A percentile compares a stretch with the other conserved stretches of the same genome.
Conservation (phyloP, 2,329 filamentous ascomycete species). For the Neoscytalidium dimidiatum region DNA sequence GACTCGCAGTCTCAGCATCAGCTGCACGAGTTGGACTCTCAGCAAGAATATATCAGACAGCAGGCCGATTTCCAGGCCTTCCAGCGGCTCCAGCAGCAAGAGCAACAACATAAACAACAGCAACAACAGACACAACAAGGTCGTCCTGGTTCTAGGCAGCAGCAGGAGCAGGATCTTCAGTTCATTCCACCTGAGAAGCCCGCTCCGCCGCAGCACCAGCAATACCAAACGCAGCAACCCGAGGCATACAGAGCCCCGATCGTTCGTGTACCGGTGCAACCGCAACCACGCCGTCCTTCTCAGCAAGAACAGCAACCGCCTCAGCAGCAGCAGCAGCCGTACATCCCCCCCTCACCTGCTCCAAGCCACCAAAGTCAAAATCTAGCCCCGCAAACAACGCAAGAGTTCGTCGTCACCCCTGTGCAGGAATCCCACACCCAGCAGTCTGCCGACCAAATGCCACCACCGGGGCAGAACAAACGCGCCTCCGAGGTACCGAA, state of each 20-base stretch:
- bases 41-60: slow-evolving; percentile 4
- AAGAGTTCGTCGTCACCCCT: slow-evolving; percentile 8
- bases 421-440: neutral
- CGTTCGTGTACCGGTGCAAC: slow-evolving; percentile 16
- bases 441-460: slow-evolving; percentile 12
- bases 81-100: slow-evolving; percentile 34
- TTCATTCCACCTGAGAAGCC: slow-evolving; percentile 2
- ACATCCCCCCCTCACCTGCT: slow-evolving; percentile 35
- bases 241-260: slow-evolving; percentile 37
- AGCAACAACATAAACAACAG: slow-evolving; percentile 24
- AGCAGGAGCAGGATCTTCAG: slow-evolving; percentile 22
- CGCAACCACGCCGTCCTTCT: slow-evolving; percentile 9
- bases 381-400: slow-evolving; percentile 28
- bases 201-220: neutral
- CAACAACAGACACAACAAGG: slow-evolving; percentile 24
- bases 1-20: slow-evolving; percentile 35
- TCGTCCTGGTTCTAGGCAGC: slow-evolving; percentile 33
- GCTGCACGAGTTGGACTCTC: slow-evolving; percentile 21
- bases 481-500: slow-evolving; percentile 10
- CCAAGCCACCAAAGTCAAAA: slow-evolving; percentile 31
- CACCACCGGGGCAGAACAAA: slow-evolving; percentile 3
- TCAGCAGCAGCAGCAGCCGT: slow-evolving; percentile 35
- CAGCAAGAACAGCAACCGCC: slow-evolving; percentile 29
- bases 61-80: slow-evolving; percentile 26
- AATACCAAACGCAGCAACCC: slow-evolving; percentile 17